phyloP scores from a whole-genome alignment of 352 stramenopile genomes.

The Vaucheria bursata region DNA sequence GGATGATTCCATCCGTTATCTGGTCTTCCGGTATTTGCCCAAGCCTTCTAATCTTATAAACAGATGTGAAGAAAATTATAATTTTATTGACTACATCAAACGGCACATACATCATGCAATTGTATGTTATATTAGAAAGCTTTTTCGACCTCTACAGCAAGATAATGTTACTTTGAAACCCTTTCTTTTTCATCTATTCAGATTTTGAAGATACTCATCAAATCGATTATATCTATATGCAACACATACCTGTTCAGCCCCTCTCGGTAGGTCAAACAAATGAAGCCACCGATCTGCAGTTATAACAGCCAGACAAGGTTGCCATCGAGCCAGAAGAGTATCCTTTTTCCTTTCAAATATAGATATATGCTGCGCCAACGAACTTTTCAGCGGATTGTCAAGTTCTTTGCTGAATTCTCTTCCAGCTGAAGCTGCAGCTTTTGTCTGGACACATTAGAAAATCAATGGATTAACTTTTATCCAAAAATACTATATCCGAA shows the following conservation, averaged over 20 bases:
- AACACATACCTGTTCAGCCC: background rate
- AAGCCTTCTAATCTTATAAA: too few relatives aligned
- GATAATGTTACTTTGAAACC: too few relatives aligned
- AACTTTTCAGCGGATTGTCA: conserved; percentile 20
- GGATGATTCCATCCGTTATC: background rate
- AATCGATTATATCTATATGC: too few relatives aligned
- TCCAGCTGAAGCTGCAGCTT: background rate
- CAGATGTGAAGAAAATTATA: too few relatives aligned
- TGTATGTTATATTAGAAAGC: too few relatives aligned
- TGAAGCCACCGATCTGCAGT: conserved; percentile 39
- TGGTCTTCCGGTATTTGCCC: background rate
- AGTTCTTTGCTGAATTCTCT: conserved; percentile 7
- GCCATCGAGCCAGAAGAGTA: conserved; percentile 27
- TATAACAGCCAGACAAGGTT: conserved; percentile 32
- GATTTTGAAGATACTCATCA: too few relatives aligned
- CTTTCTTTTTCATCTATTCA: too few relatives aligned
- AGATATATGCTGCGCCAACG: conserved; percentile 14
- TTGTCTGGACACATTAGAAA: conserved; percentile 4
- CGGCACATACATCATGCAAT: too few relatives aligned
- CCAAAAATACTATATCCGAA: background rate
- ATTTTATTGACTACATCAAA: too few relatives aligned
- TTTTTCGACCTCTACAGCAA: too few relatives aligned
- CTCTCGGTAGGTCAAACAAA: conserved; percentile 34
- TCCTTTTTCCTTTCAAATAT: conserved; percentile 25
- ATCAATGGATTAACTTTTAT: background rate